Percentiles rank a stretch among this genome's conserved stretches.
Evolutionary conservation across 352 stramenopile species (phyloP).

Genomic region (Globisporangium splendens): DNA sequence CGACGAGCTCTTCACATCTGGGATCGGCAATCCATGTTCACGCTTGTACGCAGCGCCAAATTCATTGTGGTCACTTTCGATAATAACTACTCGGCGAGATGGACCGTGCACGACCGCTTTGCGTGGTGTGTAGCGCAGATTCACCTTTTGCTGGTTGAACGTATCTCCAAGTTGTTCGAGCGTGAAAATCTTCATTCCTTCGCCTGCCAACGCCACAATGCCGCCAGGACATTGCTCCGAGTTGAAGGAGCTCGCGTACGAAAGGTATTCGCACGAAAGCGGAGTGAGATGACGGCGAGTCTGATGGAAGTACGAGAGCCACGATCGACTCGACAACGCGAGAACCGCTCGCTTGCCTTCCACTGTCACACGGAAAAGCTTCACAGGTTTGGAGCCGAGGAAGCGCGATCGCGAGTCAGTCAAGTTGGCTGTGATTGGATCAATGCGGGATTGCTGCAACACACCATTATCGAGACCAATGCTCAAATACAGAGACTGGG

Average conservation of each 20-base stretch:
- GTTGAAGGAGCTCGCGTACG: conserved; percentile 94
- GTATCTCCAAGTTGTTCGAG: conserved; percentile 93
- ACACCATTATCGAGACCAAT: conserved; percentile 95
- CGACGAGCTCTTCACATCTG: conserved; percentile 40
- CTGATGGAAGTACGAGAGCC: conserved; percentile 94
- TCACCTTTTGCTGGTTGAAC: conserved; percentile 96
- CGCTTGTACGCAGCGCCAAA: conserved; percentile 91
- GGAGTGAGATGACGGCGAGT: conserved; percentile 91
- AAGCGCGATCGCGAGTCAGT: conserved; percentile 92
- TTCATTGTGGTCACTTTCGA: conserved; percentile 98
- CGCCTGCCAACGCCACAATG: conserved; percentile 94
- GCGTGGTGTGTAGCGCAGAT: conserved; percentile 97
- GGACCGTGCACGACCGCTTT: conserved; percentile 91
- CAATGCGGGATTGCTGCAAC: conserved; percentile 90
- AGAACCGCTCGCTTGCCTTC: conserved; percentile 91
- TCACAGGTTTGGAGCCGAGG: conserved; percentile 92
- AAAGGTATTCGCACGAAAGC: conserved; percentile 94
- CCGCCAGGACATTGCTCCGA: conserved; percentile 96
- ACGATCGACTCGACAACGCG: conserved; percentile 93
- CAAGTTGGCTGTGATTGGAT: conserved; percentile 83
- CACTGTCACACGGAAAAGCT: conserved; percentile 91
- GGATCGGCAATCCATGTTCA: conserved; percentile 57
- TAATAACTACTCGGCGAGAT: conserved; percentile 90
- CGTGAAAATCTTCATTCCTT: conserved; percentile 97
- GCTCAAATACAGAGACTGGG: conserved; percentile 74